Evolutionary conservation across 2,329 filamentous ascomycete genomes (phyloP).

Genomic region (Knufia fluminis): DNA sequence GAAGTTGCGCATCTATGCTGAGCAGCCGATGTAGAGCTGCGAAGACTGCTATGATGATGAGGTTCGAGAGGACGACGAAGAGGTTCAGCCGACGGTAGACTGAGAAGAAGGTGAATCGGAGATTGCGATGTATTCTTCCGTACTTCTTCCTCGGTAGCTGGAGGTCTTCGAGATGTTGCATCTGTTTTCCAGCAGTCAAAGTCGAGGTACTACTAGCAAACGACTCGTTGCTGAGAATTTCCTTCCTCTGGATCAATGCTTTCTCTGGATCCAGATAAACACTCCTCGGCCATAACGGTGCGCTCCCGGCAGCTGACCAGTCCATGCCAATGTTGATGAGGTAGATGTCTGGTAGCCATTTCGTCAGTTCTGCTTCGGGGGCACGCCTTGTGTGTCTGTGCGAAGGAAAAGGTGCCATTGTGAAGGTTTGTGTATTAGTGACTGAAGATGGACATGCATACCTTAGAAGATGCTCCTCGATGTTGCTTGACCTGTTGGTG

Average conservation of each 20-base stretch:
- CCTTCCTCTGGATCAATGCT: background rate
- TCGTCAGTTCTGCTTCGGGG: background rate
- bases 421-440: background rate
- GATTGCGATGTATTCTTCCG: constrained; percentile 24
- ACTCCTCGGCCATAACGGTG: background rate
- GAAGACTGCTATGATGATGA: constrained; percentile 30
- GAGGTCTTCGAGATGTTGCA: background rate
- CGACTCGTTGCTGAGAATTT: constrained; percentile 8
- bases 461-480: no score
- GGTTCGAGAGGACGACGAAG: constrained; percentile 32
- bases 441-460: no score
- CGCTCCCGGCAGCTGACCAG: background rate
- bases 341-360: constrained; percentile 2
- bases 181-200: constrained; percentile 16
- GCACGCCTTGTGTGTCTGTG: no score
- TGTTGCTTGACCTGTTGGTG: no score
- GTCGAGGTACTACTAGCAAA: constrained; percentile 14
- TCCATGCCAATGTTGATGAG: constrained; percentile 7
- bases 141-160: constrained; percentile 21
- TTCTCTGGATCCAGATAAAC: background rate
- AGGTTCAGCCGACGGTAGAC: constrained; percentile 37
- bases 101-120: constrained; percentile 31
- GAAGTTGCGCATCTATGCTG: constrained; percentile 20
- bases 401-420: background rate
- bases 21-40: constrained; percentile 28